Conservation (phyloP, 768 basidiomycete genomes). For the Rubroboletus satanas region DNA sequence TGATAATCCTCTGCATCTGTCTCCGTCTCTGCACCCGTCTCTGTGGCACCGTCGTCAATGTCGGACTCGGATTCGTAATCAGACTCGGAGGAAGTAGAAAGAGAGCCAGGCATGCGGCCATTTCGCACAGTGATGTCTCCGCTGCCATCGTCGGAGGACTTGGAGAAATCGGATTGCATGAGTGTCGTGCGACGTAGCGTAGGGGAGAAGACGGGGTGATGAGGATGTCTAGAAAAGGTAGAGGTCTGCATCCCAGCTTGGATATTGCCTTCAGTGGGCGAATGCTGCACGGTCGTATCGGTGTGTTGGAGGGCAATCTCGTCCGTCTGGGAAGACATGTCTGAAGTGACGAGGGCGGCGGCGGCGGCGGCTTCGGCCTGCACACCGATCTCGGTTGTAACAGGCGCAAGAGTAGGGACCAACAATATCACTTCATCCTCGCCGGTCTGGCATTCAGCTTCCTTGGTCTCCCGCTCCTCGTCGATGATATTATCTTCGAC, state of each 20-base stretch:
- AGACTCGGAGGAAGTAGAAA: conserved; percentile 22
- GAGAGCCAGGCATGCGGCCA: conserved; percentile 19
- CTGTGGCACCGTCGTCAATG: conserved; percentile 43
- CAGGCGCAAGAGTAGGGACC: conserved; percentile 28
- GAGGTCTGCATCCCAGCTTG: conserved; percentile 39
- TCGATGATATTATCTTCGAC: conserved; percentile 38
- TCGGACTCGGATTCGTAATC: conserved; percentile 45
- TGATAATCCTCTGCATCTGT: conserved; percentile 70
- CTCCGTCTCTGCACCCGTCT: conserved; percentile 66
- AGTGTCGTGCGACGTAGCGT: conserved; percentile 41
- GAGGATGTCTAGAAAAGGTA: conserved; percentile 25
- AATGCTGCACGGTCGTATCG: conserved; percentile 51
- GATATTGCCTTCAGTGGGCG: conserved; percentile 27
- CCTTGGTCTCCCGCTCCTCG: conserved; percentile 50
- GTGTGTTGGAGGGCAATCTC: conserved; percentile 28
- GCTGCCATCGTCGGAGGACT: conserved; percentile 38
- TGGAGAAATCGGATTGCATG: conserved; percentile 43
- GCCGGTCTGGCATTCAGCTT: conserved; percentile 68
- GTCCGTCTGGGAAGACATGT: conserved; percentile 50
- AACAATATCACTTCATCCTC: conserved; percentile 31
- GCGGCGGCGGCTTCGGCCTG: conserved; percentile 33
- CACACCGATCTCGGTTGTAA: conserved; percentile 38
- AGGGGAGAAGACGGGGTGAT: conserved; percentile 22
- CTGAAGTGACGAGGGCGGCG: conserved; percentile 19
- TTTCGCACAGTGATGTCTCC: conserved; percentile 32